Base-by-base conservation (phyloP, 345 rosid genomes). In the Tarenaya hassleriana region DNA sequence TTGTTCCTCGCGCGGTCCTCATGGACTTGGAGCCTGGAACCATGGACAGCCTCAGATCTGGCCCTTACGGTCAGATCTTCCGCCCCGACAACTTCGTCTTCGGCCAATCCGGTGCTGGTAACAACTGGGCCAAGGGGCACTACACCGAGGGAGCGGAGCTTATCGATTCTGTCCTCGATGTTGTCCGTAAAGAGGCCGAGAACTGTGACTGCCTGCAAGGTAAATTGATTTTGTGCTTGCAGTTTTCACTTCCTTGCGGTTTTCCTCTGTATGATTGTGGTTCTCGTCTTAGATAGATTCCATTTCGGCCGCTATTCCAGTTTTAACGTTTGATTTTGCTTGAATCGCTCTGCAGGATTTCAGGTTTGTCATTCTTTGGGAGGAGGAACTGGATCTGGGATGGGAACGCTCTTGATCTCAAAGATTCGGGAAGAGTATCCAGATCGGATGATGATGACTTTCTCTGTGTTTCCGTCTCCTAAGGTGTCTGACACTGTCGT, bases 391-490 rank as follows among this genome's bases (percentile, higher is more conserved):
- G 61, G 67, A 16, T 62, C 67, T 38, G 67, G 67, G 21, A 62
- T 62, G 67, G 67, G 67, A 44, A 54, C 67, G 2, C 48, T 62
- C 0, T 38, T 62, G 67, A 62, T 62, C 16, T 63, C 67, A 0
- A 63, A 63, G 61, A 63, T 63, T 55, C 52, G 67, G 32, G 67
- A 63, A 32, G 67, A 63, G 49, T 62, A 62, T 15, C 67, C 67
- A 29, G 67, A 62, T 39, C 48, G 67, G 14, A 62, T 62, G 67
- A 62, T 62, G 67, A 43, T 62, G 21, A 62, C 67, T 0, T 62
- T 62, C 55, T 62, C 67, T 4, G 66, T 61, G 35, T 61, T 77
- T 12, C 83, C 83, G 1, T 74, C 83, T 43, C 83, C 79, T 15
- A 72, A 72, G 67, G 80, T 78, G 16, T 62, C 67, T 53, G 67